A percentile compares a stretch with the other conserved stretches of the same genome.
Conservation (phyloP, 192 early-diverging fungal genomes). For the Coemansia interrupta region DNA sequence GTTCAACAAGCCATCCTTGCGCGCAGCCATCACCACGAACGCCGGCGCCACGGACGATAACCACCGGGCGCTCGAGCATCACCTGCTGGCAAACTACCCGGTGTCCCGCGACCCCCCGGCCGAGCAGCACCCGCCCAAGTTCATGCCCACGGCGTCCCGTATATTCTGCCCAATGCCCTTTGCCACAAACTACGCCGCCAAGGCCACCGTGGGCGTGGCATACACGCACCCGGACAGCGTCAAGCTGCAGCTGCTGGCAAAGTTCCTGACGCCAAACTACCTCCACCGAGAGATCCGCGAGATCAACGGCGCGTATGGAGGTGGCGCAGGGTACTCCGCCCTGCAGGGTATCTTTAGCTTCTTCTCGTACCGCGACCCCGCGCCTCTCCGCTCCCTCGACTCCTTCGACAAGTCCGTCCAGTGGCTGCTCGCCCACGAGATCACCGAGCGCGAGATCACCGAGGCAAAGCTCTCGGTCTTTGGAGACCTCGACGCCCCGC, state of each 20-base stretch:
- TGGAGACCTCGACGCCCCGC: constrained; percentile 77
- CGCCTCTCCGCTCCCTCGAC: constrained; percentile 65
- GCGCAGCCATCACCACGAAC: constrained; percentile 43
- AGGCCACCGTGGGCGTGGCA: constrained; percentile 73
- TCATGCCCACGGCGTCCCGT: constrained; percentile 51
- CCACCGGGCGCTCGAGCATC: constrained; percentile 28
- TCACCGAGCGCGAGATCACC: constrained; percentile 63
- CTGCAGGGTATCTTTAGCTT: constrained; percentile 79
- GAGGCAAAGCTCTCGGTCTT: constrained; percentile 92
- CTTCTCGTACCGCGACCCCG: constrained; percentile 92
- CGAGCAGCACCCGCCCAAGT: constrained; percentile 4
- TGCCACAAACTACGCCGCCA: constrained; percentile 79
- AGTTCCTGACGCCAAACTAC: constrained; percentile 79
- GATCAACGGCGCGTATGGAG: constrained; percentile 95
- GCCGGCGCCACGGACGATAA: constrained; percentile 27
- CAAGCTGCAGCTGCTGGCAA: constrained; percentile 73
- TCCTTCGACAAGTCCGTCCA: constrained; percentile 63
- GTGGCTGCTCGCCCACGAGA: constrained; percentile 60
- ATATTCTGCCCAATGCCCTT: constrained; percentile 82
- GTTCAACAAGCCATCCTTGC: constrained; percentile 38
- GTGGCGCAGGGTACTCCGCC: constrained; percentile 73
- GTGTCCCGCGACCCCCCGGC: not conserved
- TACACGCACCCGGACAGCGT: constrained; percentile 80
- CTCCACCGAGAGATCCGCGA: constrained; percentile 97
- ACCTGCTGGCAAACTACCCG: constrained; percentile 25